phyloP scores from a whole-genome alignment of 2,329 filamentous ascomycete genomes.

The Curvularia sp. region DNA sequence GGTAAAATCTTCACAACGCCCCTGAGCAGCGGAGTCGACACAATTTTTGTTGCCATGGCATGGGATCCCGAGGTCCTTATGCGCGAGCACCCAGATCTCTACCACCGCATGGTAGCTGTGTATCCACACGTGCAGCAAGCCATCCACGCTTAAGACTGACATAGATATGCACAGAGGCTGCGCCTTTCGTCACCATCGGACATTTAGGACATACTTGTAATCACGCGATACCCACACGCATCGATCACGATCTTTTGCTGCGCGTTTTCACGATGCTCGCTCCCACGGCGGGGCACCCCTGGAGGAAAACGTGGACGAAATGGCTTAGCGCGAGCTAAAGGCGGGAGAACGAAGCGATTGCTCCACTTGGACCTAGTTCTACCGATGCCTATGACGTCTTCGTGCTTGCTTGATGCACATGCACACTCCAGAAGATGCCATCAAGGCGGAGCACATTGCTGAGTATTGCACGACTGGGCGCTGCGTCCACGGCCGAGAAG shows the following conservation, averaged over 20 bases:
- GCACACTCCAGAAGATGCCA: slow-evolving; percentile 12
- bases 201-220: slow-evolving; percentile 8
- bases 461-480: slow-evolving; percentile 9
- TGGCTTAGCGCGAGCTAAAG: slow-evolving; percentile 33
- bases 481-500: slow-evolving; percentile 41
- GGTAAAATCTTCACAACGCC: slow-evolving; percentile 87
- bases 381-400: slow-evolving; percentile 26
- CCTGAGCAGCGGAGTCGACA: slow-evolving; percentile 85
- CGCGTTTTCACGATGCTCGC: slow-evolving; percentile 18
- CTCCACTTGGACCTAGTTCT: slow-evolving; percentile 14
- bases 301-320: slow-evolving; percentile 24
- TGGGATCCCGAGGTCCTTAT: slow-evolving; percentile 77
- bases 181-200: background rate
- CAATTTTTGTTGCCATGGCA: slow-evolving; percentile 82
- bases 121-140: slow-evolving; percentile 85
- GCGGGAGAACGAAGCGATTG: slow-evolving; percentile 28
- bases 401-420: slow-evolving; percentile 9
- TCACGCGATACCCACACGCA: slow-evolving; percentile 11
- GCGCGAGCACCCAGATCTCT: slow-evolving; percentile 81
- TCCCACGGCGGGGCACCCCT: slow-evolving; percentile 22
- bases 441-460: slow-evolving; percentile 19
- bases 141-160: slow-evolving; percentile 63
- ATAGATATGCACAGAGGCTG: background rate
- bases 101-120: slow-evolving; percentile 76
- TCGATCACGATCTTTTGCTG: slow-evolving; percentile 20